Percentiles rank a stretch among this genome's conserved stretches.
phyloP scores from a whole-genome alignment of 805 yeast species.

The Myxozyma neglecta region DNA sequence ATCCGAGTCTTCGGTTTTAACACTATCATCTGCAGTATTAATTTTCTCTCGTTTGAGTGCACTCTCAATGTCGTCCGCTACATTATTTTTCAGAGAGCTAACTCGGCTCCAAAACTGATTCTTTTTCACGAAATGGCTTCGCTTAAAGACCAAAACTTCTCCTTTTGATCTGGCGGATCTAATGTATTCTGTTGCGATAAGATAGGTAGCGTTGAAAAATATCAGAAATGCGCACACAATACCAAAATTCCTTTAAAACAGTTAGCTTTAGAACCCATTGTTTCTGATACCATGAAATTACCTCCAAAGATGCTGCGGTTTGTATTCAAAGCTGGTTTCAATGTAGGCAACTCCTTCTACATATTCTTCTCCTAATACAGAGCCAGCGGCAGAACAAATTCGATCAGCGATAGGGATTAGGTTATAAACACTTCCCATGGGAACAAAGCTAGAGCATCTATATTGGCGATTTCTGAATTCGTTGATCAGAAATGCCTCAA shows the following conservation, averaged over 20 bases:
- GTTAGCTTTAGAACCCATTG: not conserved
- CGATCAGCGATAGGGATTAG: slow-evolving; percentile 39
- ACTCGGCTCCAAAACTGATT: not conserved
- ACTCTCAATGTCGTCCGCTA: slow-evolving; percentile 23
- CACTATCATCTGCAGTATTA: slow-evolving; percentile 4
- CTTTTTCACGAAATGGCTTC: slow-evolving; percentile 14
- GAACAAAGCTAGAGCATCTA: slow-evolving; percentile 45
- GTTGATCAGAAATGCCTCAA: slow-evolving; percentile 49
- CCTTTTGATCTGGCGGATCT: slow-evolving; percentile 36
- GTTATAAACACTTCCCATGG: slow-evolving; percentile 47
- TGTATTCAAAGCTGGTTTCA: slow-evolving; percentile 47
- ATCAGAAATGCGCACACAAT: slow-evolving; percentile 57
- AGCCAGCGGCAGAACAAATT: slow-evolving; percentile 59
- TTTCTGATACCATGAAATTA: slow-evolving; percentile 40
- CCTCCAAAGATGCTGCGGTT: slow-evolving; percentile 54
- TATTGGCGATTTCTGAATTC: slow-evolving; percentile 47
- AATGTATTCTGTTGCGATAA: slow-evolving; percentile 56
- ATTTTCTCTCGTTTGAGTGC: slow-evolving; percentile 9
- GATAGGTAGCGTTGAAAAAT: slow-evolving; percentile 55
- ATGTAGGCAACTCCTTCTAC: slow-evolving; percentile 59
- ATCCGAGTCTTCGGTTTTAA: not conserved
- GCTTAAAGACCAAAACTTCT: slow-evolving; percentile 24
- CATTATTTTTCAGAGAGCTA: slow-evolving; percentile 3
- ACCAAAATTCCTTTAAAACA: slow-evolving; percentile 48
- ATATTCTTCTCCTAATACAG: slow-evolving; percentile 50